A percentile compares a stretch with the other conserved stretches of the same genome.
Evolutionary conservation across 257 asterid species (phyloP).

Genomic region (Pogostemon cablin): DNA sequence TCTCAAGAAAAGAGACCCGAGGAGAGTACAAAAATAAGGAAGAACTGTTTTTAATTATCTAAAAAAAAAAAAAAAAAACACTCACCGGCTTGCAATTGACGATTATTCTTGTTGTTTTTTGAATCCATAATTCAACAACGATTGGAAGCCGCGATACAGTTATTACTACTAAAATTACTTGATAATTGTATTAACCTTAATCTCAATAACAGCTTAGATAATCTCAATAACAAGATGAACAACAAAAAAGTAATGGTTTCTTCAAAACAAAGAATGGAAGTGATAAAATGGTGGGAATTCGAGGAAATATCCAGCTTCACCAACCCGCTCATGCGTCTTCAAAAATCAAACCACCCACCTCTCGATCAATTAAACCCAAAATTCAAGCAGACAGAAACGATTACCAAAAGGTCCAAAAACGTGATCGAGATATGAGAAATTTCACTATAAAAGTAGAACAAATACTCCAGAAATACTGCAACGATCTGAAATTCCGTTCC

Average conservation of each 20-base stretch:
- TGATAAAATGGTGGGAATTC: constrained; percentile 52
- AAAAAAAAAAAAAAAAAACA: not conserved
- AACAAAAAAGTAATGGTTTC: constrained; percentile 39
- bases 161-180: constrained; percentile 28
- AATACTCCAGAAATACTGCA: constrained; percentile 2
- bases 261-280: constrained; percentile 44
- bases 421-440: constrained; percentile 23
- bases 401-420: not conserved
- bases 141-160: constrained; percentile 25
- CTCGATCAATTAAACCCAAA: constrained; percentile 31
- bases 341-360: constrained; percentile 40
- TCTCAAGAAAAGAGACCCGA: not conserved
- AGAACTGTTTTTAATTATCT: not conserved
- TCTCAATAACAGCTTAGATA: constrained; percentile 44
- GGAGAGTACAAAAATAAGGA: not conserved
- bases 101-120: constrained; percentile 57
- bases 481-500: not conserved
- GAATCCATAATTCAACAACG: constrained; percentile 56
- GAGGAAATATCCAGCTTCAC: constrained; percentile 63
- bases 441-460: not conserved
- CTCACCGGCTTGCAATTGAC: constrained; percentile 64
- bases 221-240: constrained; percentile 50
- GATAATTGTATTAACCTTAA: constrained; percentile 37
- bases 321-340: constrained; percentile 92
- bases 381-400: not conserved